phyloP scores from a whole-genome alignment of 495 filamentous ascomycete genomes.

The Penicillium cataractarum region DNA sequence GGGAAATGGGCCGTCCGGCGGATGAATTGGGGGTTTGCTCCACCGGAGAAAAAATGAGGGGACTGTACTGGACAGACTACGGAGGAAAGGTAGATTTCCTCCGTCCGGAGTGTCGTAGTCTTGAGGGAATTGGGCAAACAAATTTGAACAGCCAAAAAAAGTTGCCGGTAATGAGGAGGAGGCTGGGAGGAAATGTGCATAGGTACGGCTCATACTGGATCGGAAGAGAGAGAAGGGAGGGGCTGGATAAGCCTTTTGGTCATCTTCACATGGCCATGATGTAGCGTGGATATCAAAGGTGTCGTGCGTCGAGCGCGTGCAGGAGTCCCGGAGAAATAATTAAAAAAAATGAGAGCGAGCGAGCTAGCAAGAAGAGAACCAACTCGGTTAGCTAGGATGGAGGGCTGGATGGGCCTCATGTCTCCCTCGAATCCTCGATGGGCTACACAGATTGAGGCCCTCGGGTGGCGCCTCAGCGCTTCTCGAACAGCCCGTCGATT shows the following conservation, averaged over 20 bases:
- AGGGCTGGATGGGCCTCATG: not conserved
- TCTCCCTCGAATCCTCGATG: too few species aligned
- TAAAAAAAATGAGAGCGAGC: not conserved
- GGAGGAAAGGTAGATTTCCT: not conserved
- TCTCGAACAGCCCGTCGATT: constrained; percentile 5
- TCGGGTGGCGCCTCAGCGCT: constrained; percentile 11
- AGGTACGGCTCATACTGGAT: constrained; percentile 2
- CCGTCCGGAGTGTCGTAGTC: constrained; percentile 1
- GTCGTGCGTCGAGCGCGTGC: constrained; percentile 18
- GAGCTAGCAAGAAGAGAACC: not conserved
- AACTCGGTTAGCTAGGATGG: constrained; percentile 1
- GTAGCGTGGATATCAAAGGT: constrained; percentile 12
- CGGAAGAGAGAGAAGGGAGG: not conserved
- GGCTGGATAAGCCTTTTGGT: constrained; percentile 4
- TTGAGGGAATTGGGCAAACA: not conserved
- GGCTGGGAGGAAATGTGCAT: constrained; percentile 2
- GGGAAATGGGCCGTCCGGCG: constrained; percentile 1
- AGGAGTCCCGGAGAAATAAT: constrained; percentile 4
- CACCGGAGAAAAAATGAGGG: constrained; percentile 1
- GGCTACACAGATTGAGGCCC: not conserved
- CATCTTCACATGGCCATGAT: constrained; percentile 9
- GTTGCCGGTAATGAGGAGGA: not conserved
- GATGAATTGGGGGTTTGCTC: not conserved
- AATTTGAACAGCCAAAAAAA: not conserved
- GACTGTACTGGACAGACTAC: too few species aligned